Percentiles rank a stretch among this genome's conserved stretches.
Conservation (phyloP, 495 filamentous ascomycete species). For the Talaromyces nanjingensis region DNA sequence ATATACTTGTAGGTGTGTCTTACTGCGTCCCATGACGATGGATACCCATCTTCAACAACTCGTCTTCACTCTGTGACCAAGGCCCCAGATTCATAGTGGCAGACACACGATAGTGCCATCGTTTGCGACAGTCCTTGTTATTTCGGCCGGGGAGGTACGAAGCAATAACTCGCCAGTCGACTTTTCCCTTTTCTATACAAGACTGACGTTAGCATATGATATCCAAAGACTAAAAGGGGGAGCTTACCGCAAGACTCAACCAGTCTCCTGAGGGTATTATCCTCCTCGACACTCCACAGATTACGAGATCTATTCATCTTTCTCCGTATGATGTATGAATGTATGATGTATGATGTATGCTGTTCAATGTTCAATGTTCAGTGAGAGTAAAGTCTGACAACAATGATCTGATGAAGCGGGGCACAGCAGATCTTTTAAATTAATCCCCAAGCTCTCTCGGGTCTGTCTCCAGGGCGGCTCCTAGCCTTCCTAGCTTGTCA, state of each 20-base stretch:
- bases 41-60: constrained; percentile 17
- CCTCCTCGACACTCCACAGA: constrained; percentile 8
- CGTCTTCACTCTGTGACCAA: constrained; percentile 21
- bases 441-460: not conserved
- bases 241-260: constrained; percentile 8
- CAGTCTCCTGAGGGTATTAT: constrained; percentile 4
- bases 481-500: not conserved
- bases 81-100: constrained; percentile 12
- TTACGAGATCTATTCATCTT: constrained; percentile 6
- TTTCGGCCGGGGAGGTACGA: constrained; percentile 15
- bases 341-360: not conserved
- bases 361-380: not conserved
- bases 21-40: constrained; percentile 14
- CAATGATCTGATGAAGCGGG: not conserved
- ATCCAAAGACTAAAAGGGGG: not conserved
- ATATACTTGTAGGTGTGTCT: not conserved
- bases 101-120: constrained; percentile 16
- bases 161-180: constrained; percentile 16
- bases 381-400: not conserved
- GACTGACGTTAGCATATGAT: not conserved
- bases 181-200: constrained; percentile 6
- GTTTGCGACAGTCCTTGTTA: constrained; percentile 24
- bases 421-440: not conserved
- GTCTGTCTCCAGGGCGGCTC: not conserved
- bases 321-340: not conserved